Evolutionary conservation across 176 grass and related monocot genomes (phyloP).

Genomic region (Cenchrus purpureus): DNA sequence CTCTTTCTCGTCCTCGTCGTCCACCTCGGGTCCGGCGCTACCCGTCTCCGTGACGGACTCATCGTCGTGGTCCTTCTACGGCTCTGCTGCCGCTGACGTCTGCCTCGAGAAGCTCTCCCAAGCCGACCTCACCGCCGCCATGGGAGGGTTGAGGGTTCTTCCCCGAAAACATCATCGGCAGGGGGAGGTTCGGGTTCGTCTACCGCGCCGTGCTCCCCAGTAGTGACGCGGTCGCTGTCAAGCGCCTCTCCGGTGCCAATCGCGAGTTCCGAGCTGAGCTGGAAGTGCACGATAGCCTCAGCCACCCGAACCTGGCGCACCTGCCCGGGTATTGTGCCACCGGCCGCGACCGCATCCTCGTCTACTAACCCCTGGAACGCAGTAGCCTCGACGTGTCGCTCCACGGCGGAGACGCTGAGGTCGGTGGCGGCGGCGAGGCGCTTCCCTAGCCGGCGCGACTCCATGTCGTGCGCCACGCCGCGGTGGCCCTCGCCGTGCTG

Average conservation of each 20-base stretch:
- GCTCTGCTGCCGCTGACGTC: not conserved
- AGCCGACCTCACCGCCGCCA: constrained; percentile 62
- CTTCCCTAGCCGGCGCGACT: constrained; percentile 62
- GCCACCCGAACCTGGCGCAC: constrained; percentile 71
- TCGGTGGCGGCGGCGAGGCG: not conserved
- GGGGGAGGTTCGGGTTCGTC: constrained; percentile 90
- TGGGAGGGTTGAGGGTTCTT: constrained; percentile 52
- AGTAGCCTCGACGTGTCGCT: constrained; percentile 85
- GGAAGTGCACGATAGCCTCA: constrained; percentile 68
- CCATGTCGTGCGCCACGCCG: constrained; percentile 52
- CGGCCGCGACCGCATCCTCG: constrained; percentile 68
- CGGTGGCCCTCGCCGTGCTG: constrained; percentile 65
- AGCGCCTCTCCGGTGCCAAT: constrained; percentile 65
- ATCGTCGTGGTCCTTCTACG: constrained; percentile 40
- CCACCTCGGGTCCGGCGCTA: not conserved
- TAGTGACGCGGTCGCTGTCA: constrained; percentile 63
- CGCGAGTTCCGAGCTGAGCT: constrained; percentile 88
- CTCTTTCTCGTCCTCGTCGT: not conserved
- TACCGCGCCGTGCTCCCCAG: constrained; percentile 70
- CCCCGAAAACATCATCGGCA: constrained; percentile 77
- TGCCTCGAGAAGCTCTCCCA: constrained; percentile 65
- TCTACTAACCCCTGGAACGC: constrained; percentile 80
- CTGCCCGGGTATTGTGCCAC: constrained; percentile 76
- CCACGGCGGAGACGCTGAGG: constrained; percentile 29
- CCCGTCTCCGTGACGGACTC: not conserved